Evolutionary conservation across 2,329 filamentous ascomycete genomes (phyloP).

Genomic region (Dactylonectria estremocensis): DNA sequence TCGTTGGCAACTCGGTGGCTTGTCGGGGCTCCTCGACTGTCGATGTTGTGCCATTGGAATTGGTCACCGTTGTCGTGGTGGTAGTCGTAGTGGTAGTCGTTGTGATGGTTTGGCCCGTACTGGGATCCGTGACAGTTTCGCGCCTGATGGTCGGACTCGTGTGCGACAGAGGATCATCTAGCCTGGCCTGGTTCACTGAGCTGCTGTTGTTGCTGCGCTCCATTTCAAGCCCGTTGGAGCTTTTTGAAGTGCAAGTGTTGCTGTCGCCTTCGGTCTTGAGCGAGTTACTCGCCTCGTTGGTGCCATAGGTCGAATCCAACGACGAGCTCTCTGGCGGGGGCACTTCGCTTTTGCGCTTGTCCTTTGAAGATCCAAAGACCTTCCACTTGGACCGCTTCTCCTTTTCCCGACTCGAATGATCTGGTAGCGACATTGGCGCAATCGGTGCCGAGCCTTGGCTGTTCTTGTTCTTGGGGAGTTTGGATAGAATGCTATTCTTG

Average conservation of each 20-base stretch:
- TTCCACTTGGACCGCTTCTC: slow-evolving; percentile 48
- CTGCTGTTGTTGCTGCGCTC: background rate
- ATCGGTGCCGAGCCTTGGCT: background rate
- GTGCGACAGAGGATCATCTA: slow-evolving; percentile 16
- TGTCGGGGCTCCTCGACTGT: slow-evolving; percentile 41
- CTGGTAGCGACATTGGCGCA: slow-evolving; percentile 27
- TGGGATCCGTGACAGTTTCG: slow-evolving; percentile 39
- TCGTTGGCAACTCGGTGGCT: slow-evolving; percentile 37
- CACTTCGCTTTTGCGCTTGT: slow-evolving; percentile 37
- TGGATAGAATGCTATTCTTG: background rate
- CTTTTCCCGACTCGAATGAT: slow-evolving; percentile 29
- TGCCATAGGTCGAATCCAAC: slow-evolving; percentile 43
- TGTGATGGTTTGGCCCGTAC: slow-evolving; percentile 44
- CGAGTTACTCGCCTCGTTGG: slow-evolving; percentile 44
- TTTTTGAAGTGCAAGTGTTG: slow-evolving; percentile 29
- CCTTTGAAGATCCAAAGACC: slow-evolving; percentile 44
- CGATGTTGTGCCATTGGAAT: slow-evolving; percentile 42
- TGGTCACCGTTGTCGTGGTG: slow-evolving; percentile 47
- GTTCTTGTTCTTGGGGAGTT: background rate
- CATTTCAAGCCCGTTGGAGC: slow-evolving; percentile 13
- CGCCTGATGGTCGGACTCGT: slow-evolving; percentile 34
- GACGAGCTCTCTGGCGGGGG: slow-evolving; percentile 25
- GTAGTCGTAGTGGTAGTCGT: slow-evolving; percentile 46
- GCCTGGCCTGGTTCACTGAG: background rate
- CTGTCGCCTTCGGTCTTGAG: slow-evolving; percentile 41